A percentile compares a stretch with the other conserved stretches of the same genome.
These are phyloP conservation scores for Monascus ruber DNA, from an alignment of 2,329 filamentous ascomycete genomes.

Conservation along the genomic window DNA sequence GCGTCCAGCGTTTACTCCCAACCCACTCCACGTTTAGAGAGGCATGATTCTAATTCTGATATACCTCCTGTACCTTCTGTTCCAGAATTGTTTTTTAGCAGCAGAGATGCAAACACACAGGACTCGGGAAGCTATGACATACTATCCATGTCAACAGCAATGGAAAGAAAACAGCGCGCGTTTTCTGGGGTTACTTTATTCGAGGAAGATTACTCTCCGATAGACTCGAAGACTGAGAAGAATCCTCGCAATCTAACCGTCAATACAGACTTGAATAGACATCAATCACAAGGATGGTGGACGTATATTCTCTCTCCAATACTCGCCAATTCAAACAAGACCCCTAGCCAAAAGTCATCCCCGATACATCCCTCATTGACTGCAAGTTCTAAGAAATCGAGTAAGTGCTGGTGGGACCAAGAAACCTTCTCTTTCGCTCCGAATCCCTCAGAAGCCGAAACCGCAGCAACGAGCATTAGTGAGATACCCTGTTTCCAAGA, in stretches of 20 bases:
- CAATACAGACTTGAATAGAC: constrained; percentile 26
- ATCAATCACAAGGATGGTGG: constrained; percentile 40
- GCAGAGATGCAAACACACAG: background rate
- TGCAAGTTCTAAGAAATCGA: constrained; percentile 7
- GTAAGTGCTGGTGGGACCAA: constrained; percentile 19
- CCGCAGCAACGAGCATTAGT: constrained; percentile 2
- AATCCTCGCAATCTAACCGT: constrained; percentile 20
- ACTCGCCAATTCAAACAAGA: constrained; percentile 25
- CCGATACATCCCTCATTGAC: constrained; percentile 13
- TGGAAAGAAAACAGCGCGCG: constrained; percentile 15
- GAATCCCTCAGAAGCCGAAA: constrained; percentile 15
- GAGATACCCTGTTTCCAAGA: constrained; percentile 9
- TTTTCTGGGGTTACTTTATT: constrained; percentile 26
- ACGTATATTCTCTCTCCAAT: constrained; percentile 36
- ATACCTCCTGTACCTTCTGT: constrained; percentile 32
- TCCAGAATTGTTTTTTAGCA: constrained; percentile 11
- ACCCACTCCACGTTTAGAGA: constrained; percentile 20
- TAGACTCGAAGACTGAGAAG: background rate
- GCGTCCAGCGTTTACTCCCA: constrained; percentile 36
- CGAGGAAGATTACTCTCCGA: constrained; percentile 18
- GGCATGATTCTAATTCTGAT: constrained; percentile 13
- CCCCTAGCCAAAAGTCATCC: constrained; percentile 15
- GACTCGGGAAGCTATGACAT: constrained; percentile 4
- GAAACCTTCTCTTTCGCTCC: constrained; percentile 21
- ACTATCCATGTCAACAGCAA: constrained; percentile 1